Base-by-base conservation (phyloP, 768 basidiomycete species). In the Austroboletus eburneus region DNA sequence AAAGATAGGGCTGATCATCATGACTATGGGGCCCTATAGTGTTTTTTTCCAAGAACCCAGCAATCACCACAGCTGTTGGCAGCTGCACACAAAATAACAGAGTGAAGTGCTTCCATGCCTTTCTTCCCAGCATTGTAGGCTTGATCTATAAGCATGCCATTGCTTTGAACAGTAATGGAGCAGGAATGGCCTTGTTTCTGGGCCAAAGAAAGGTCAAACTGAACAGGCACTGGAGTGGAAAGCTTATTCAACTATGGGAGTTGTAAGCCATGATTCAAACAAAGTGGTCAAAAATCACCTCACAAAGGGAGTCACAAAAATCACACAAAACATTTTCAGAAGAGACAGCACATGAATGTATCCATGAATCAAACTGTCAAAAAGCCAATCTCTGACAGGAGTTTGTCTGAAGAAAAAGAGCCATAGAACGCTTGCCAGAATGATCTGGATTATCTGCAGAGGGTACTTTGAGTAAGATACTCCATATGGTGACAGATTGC, bases 401-500 rank as follows among this genome's bases (percentile, higher is more conserved):
- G 10, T 24, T 42, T 2, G 45, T 42, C 7, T 46, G 23, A 1
- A 46, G 30, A 14, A 50, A 46, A 1, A 14, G 24, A 7, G 22
- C 35, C 34, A 51, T 38, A 3, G 46, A 17, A n/a, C 20, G 0
- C 3, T 20, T 18, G n/a, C 45, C 45, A 16, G 16, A 12, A 10
- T 52, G 51, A 5, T 44, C 46, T 0, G 29, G 29, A 17, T 47
- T 36, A 1, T 35, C 20, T 3, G 23, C 2, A 17, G 27, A n/a
- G 1, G 51, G 18, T 2, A 5, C 21, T 0, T 0, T 7, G 0
- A 32, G 46, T 0, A n/a, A 0, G 1, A 7, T 8, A 21, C 46
- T 55, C 43, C 45, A 56, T 22, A 56, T 42, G 0, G 41, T 34
- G n/a, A 56, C 9, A 0, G 49, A 24, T 0, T 42, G 8, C 0